These are phyloP conservation scores for Leccinum pellstonianum DNA, from an alignment of 768 basidiomycete species.

Conservation along the genomic window DNA sequence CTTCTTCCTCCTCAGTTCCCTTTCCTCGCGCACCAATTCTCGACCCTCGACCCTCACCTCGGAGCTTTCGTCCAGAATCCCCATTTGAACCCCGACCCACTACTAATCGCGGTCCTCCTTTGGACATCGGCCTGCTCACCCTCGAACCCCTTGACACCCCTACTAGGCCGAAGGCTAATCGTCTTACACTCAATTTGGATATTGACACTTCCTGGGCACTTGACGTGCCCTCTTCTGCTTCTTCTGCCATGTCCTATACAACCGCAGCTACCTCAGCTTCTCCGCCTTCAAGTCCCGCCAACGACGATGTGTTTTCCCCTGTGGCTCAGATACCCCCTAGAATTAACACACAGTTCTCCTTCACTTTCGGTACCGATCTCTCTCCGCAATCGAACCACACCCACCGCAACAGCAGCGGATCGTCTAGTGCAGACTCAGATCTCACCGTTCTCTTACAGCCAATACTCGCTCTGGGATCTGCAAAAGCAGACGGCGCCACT, in stretches of 20 bases:
- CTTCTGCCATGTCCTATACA: conserved; percentile 25
- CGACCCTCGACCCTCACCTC: conserved; percentile 8
- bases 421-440: conserved; percentile 24
- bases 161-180: conserved; percentile 5
- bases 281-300: conserved; percentile 8
- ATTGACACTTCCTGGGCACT: conserved; percentile 18
- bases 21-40: conserved; percentile 14
- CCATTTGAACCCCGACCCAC: conserved; percentile 24
- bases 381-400: conserved; percentile 2
- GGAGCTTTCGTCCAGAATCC: conserved; percentile 5
- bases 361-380: conserved; percentile 15
- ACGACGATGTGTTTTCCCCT: conserved; percentile 14
- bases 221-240: conserved; percentile 17
- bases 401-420: conserved; percentile 9
- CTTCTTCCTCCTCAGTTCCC: conserved; percentile 22
- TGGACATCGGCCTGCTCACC: conserved; percentile 16
- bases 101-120: not conserved
- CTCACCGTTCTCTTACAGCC: conserved; percentile 17
- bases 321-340: conserved; percentile 6
- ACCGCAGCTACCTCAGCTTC: conserved; percentile 18
- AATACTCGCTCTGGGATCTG: conserved; percentile 12
- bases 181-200: conserved; percentile 26
- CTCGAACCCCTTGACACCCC: conserved; percentile 8
- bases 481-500: conserved; percentile 8
- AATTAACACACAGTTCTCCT: conserved; percentile 4